Conservation (phyloP, 495 filamentous ascomycete genomes). For the Penicillium cataractarum region DNA sequence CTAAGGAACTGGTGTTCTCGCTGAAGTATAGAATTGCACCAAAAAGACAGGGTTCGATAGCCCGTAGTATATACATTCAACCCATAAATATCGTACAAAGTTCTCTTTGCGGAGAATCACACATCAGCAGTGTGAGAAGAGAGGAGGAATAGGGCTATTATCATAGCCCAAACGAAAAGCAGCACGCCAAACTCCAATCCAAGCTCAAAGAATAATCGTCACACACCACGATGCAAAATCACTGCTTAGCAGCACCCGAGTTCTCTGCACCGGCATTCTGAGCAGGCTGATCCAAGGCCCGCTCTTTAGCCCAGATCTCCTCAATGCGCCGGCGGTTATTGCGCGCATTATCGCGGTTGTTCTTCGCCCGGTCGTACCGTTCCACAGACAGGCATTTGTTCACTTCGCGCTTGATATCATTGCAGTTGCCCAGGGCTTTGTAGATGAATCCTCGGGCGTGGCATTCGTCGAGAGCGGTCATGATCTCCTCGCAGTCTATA, state of each 20-base stretch:
- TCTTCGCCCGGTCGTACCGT: slow-evolving; percentile 71
- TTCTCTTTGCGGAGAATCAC: not conserved
- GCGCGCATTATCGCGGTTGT: slow-evolving; percentile 74
- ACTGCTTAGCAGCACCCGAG: slow-evolving; percentile 23
- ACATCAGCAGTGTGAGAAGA: slow-evolving; percentile 17
- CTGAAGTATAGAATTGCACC: not conserved
- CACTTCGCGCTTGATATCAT: slow-evolving; percentile 76
- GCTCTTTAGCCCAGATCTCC: slow-evolving; percentile 73
- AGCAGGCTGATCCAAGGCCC: slow-evolving; percentile 29
- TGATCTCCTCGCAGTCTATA: slow-evolving; percentile 89
- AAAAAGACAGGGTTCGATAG: not conserved
- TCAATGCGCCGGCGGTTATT: slow-evolving; percentile 69
- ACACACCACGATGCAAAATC: slow-evolving; percentile 5
- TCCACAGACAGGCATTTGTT: slow-evolving; percentile 81
- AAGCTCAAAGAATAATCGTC: slow-evolving; percentile 7
- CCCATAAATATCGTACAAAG: slow-evolving; percentile 24
- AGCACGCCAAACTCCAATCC: slow-evolving; percentile 24
- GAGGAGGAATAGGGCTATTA: slow-evolving; percentile 7
- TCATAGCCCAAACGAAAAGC: slow-evolving; percentile 6
- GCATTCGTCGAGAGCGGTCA: slow-evolving; percentile 91
- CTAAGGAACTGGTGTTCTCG: not conserved
- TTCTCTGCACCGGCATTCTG: slow-evolving; percentile 8
- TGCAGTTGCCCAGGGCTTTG: slow-evolving; percentile 90
- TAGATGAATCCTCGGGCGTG: slow-evolving; percentile 89
- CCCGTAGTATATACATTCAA: slow-evolving; percentile 11